A percentile compares a stretch with the other conserved stretches of the same genome.
Evolutionary conservation across 2,329 filamentous ascomycete species (phyloP).

Genomic region (Ascochyta koolunga): DNA sequence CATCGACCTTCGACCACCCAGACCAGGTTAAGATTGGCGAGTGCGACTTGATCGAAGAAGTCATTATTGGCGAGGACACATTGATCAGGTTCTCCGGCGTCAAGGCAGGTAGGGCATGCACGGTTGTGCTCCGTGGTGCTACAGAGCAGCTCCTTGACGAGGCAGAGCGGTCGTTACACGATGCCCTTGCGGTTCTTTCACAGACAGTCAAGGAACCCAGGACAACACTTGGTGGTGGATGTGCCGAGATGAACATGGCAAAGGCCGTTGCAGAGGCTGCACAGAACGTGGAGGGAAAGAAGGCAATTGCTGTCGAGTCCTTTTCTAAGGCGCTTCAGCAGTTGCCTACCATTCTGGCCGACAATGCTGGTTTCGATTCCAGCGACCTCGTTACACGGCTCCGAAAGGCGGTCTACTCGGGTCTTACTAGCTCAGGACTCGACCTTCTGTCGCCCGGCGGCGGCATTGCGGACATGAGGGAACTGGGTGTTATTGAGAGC

Average conservation of each 20-base stretch:
- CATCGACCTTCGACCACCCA: constrained; percentile 96
- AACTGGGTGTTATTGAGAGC: constrained; percentile 93
- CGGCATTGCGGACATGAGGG: constrained; percentile 93
- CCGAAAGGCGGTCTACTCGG: constrained; percentile 92
- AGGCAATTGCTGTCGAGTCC: constrained; percentile 87
- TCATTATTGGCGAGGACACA: constrained; percentile 97
- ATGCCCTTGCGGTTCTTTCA: constrained; percentile 92
- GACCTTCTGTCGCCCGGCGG: constrained; percentile 89
- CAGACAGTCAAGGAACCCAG: constrained; percentile 95
- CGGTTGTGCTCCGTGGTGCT: constrained; percentile 92
- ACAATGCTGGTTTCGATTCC: constrained; percentile 96
- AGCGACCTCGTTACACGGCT: constrained; percentile 91
- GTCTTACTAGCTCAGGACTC: constrained; percentile 88
- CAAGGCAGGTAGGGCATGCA: constrained; percentile 91
- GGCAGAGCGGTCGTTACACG: constrained; percentile 93
- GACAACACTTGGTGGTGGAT: constrained; percentile 93
- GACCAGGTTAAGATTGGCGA: constrained; percentile 95
- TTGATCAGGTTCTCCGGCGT: constrained; percentile 97
- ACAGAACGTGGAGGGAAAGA: constrained; percentile 95
- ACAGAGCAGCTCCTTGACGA: constrained; percentile 97
- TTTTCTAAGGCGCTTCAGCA: constrained; percentile 91
- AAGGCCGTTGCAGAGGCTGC: constrained; percentile 95
- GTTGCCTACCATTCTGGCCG: constrained; percentile 92
- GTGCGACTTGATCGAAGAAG: constrained; percentile 94
- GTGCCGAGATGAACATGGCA: constrained; percentile 98